Evolutionary conservation across 176 grass and related monocot species (phyloP), one percentile per base, ranked within the genome.

Genomic region (Canna indica): DNA sequence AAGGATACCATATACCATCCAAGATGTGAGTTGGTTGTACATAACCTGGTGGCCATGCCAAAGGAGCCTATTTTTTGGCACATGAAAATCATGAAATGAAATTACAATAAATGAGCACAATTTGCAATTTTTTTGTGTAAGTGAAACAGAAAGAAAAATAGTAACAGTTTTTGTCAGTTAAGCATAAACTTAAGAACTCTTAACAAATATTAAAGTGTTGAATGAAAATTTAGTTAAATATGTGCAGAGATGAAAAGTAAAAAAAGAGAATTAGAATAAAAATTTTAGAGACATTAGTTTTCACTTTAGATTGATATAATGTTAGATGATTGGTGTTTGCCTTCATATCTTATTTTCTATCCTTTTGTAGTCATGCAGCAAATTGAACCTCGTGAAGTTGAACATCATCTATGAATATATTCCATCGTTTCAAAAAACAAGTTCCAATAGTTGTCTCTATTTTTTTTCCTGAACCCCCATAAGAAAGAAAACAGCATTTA

Each of bases 1-100:
- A 90, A 99, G 89, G 89, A 99, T 85, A 53, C 89, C 94, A 77
- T 99, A 88, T 70, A 99, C 90, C 86, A 93, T 88, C 94, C 94
- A 99, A 70, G 82, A 93, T 58, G 80, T 81, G 71, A 99, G 80
- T 72, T 99, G 94, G 73, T 93, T 99, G 86, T 93, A 93, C 94
- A 99, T 93, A 50, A 93, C 94, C 78, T 90, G 89, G 76, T 99
- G 94, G 48, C 94, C 94, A 85, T 99, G 94, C 94, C 94, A 99
- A 74, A 99, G 83, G 15, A 99, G 70, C 82, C 94, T 99, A 78
- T 78, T 75, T 64, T 82, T 85, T 67, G 71, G 67, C 3, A 62
- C 53, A 87, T 48, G 22, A 80, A 39, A 77, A 59, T 31, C 34
- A 32, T 16, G 15, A 44, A 57, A 34, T 2, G 8, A 32, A 1